Percentiles rank a stretch among this genome's conserved stretches.
Evolutionary conservation across 768 basidiomycete genomes (phyloP).

Genomic region (Mycena filopes): DNA sequence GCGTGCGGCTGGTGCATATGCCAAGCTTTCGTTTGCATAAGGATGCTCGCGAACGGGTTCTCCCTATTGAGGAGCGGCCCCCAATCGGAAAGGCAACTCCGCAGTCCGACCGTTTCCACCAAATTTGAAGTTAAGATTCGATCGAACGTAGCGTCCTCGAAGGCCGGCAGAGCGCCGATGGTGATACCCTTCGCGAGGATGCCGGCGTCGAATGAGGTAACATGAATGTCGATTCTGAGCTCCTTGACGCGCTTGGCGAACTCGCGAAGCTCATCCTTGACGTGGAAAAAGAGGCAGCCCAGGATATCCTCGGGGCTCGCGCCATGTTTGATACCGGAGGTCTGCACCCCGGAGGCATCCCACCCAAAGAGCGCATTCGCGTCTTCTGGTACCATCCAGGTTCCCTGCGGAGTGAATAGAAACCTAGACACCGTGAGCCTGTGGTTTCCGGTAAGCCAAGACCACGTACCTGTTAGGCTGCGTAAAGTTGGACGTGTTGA

Average conservation of each 20-base stretch:
- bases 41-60: constrained; percentile 40
- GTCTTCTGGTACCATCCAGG: constrained; percentile 51
- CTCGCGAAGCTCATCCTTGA: constrained; percentile 42
- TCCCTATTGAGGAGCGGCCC: constrained; percentile 40
- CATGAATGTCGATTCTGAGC: constrained; percentile 39
- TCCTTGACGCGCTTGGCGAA: constrained; percentile 44
- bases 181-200: constrained; percentile 44
- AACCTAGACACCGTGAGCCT: constrained; percentile 35
- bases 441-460: neutral
- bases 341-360: constrained; percentile 47
- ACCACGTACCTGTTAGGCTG: constrained; percentile 43
- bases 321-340: constrained; percentile 43
- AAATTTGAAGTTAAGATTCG: constrained; percentile 44
- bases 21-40: constrained; percentile 46
- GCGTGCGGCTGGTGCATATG: constrained; percentile 22
- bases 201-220: constrained; percentile 47
- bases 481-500: constrained; percentile 39
- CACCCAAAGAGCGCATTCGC: constrained; percentile 54
- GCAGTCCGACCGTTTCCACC: constrained; percentile 37
- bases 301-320: constrained; percentile 42
- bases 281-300: constrained; percentile 48
- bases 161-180: constrained; percentile 36
- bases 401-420: constrained; percentile 50
- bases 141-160: constrained; percentile 42
- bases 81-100: constrained; percentile 42